Evolutionary conservation across 805 yeast genomes (phyloP), one percentile per base, ranked within the genome.

Genomic region (Naumovozyma baii): DNA sequence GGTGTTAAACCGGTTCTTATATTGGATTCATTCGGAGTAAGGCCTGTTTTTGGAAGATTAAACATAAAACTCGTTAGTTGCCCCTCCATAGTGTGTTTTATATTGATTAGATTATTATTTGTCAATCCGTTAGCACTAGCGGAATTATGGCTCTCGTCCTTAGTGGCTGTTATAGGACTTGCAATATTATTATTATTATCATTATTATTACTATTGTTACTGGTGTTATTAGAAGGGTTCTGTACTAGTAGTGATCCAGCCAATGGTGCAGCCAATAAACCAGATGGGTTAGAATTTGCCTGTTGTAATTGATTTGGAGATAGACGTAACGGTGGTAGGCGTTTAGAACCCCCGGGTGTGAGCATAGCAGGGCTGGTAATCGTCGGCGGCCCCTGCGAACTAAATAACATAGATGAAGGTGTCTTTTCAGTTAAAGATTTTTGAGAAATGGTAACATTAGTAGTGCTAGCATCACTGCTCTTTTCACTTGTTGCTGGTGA

Each of bases 1-100:
- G 88, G 88, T 0, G 88, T 79, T 19, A 80, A 56, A 0, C 92
- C 90, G 0, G 83, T 68, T 47, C 94, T 68, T 37, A 84, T 48
- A 37, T 77, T 72, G 4, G 85, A 74, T 54, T 83, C 94, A 57
- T 78, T 82, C 2, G 92, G 92, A 0, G 87, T 80, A 34, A 84
- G 64, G 0, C 86, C 90, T 0, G 83, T 60, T 41, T 65, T 55
- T 22, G 64, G 57, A 37, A 61, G 49, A 33, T 46, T 48, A 16
- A 54, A 37, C 16, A 46, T 46, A 18, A 51, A 49, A 1, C 52
- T 47, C 2, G 56, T 49, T 13, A 48, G 42, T 19, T 41, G 43
- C 16, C 39, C 30, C 3, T 41, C 44, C 10, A 29, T 39, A 16
- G 43, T 22, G 3, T 38, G 28, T 5, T 25, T 36, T 5, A 33